Evolutionary conservation across 2,329 filamentous ascomycete species (phyloP), one percentile per base, ranked within the genome.

Genomic region (Rhinocladiella mackenziei): DNA sequence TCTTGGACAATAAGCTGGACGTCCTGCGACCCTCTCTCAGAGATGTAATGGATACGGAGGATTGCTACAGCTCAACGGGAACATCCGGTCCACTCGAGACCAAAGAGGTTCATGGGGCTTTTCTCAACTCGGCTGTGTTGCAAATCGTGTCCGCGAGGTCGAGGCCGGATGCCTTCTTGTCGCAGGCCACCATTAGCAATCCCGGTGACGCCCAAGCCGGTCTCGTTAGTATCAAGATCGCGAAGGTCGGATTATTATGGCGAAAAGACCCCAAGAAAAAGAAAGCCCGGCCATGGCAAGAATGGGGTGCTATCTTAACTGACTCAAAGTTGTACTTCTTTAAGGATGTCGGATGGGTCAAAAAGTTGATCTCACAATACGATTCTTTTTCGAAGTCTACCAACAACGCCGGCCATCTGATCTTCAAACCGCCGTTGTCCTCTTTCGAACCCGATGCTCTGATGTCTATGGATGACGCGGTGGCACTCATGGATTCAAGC

Each of bases 291-390:
- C 91, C 92, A 1, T 98, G 92, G 92, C 91, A 96, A 62, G 92
- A 98, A 74, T 98, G 92, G 92, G 92, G 92, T 39, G 92, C 89
- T 17, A 85, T 98, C 46, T 75, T 98, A 20, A 98, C 92, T 1
- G 88, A 91, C n/a, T 94, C 92, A 4, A 91, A 96, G 60, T 77
- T 98, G 5, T 98, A 96, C 64, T 88, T 98, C 65, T 98, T 97
- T 70, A 83, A 87, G 45, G 96, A 97, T 62, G 84, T 88, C 4
- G 75, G 81, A 14, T 98, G 92, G 91, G 81, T 94, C 23, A 97
- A 95, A 65, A 85, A 78, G 46, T 67, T 98, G 53, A 89, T 97
- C 70, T 78, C 86, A 52, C 92, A 98, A 62, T 83, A 91, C 61
- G 89, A 95, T 33, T 73, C 75, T 9, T 87, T 95, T 58, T 74